A percentile compares a stretch with the other conserved stretches of the same genome.
phyloP scores from a whole-genome alignment of 1,139 yeast species.

The Pichia terricola region DNA sequence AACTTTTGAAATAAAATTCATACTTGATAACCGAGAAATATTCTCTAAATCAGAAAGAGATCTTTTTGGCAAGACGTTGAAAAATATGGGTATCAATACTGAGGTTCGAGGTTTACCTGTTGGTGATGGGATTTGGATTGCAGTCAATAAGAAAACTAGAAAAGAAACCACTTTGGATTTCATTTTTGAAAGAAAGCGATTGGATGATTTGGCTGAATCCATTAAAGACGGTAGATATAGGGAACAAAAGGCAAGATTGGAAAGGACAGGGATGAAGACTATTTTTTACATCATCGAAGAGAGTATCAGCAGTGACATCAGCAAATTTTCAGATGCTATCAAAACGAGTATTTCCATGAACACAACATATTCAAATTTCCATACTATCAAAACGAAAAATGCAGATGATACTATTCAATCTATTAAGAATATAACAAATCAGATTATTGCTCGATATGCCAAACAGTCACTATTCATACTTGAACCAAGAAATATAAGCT shows the following conservation, averaged over 20 bases:
- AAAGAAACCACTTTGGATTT: slow-evolving; percentile 65
- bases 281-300: slow-evolving; percentile 83
- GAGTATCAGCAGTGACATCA: slow-evolving; percentile 35
- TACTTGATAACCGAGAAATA: slow-evolving; percentile 80
- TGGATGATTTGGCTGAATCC: slow-evolving; percentile 77
- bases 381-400: slow-evolving; percentile 56
- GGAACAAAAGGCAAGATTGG: slow-evolving; percentile 77
- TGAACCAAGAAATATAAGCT: slow-evolving; percentile 39
- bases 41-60: slow-evolving; percentile 52
- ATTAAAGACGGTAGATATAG: slow-evolving; percentile 79
- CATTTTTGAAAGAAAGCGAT: slow-evolving; percentile 78
- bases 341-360: slow-evolving; percentile 72
- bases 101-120: slow-evolving; percentile 56
- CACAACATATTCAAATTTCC: slow-evolving; percentile 57
- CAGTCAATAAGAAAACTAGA: slow-evolving; percentile 48
- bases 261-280: slow-evolving; percentile 55
- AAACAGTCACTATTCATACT: slow-evolving; percentile 35
- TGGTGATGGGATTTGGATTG: slow-evolving; percentile 91
- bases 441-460: slow-evolving; percentile 32
- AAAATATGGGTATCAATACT: slow-evolving; percentile 38
- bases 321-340: slow-evolving; percentile 52
- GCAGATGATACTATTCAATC: slow-evolving; percentile 70
- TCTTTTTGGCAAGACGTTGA: slow-evolving; percentile 51
- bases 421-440: slow-evolving; percentile 46
- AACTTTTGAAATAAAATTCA: slow-evolving; percentile 46